Evolutionary conservation across 306 rosid genomes (phyloP).

Genomic region (Malus sieversii): DNA sequence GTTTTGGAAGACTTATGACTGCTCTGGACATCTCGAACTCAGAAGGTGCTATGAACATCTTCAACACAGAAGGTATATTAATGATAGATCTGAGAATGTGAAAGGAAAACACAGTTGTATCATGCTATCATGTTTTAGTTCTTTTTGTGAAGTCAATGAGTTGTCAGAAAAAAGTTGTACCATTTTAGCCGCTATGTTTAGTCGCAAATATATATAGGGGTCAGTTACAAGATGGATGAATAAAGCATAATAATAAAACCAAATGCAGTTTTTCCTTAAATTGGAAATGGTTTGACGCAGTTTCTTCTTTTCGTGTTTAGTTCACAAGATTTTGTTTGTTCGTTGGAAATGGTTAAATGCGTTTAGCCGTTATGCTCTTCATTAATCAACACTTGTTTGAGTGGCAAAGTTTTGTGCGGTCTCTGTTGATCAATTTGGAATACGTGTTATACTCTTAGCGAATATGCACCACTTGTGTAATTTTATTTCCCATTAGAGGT

Average conservation of each 20-base stretch:
- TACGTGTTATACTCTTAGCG: background rate
- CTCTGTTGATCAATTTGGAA: background rate
- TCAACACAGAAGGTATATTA: constrained; percentile 26
- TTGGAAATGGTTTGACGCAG: background rate
- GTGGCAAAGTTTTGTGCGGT: background rate
- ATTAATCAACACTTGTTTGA: background rate
- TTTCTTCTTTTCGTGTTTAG: background rate
- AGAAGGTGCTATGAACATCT: constrained; percentile 19
- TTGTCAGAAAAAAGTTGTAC: constrained; percentile 2
- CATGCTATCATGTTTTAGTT: background rate
- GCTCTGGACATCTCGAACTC: constrained; percentile 1
- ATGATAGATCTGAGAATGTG: constrained; percentile 25
- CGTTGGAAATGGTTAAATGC: background rate
- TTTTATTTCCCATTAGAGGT: background rate
- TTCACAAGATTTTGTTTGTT: background rate
- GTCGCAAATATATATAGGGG: constrained; percentile 4
- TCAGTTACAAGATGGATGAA: constrained; percentile 1
- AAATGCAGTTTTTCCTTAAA: background rate
- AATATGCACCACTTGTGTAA: background rate
- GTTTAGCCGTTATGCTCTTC: background rate
- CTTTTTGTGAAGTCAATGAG: background rate
- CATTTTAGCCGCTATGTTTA: constrained; percentile 11
- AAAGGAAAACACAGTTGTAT: background rate
- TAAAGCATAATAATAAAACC: background rate
- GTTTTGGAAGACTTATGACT: constrained; percentile 10